Evolutionary conservation across 345 rosid species (phyloP), one percentile per base, ranked within the genome.

Genomic region (Raphanus raphanistrum): DNA sequence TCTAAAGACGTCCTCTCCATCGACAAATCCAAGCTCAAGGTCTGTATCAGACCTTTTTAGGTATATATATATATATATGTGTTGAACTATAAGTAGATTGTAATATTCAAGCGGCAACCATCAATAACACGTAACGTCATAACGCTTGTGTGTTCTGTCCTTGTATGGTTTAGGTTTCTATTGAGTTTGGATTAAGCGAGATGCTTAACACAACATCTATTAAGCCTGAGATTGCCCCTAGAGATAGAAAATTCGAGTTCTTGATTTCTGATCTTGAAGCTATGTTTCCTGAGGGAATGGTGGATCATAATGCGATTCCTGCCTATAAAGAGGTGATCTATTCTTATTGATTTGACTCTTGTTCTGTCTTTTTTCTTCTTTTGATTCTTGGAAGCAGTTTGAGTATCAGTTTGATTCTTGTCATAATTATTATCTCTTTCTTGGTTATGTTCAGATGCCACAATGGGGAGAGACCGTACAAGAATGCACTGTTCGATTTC

Each of bases 181-280:
- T 95, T 17, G 98, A 92, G 72, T 84, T 76, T 84, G 97, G 98
- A 31, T 76, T 95, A 72, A 84, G 94, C 12, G 96, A 90, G 85
- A 82, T 91, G 88, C 29, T 95, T 72, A 90, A 84, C 68, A 57
- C 66, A 69, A 71, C 74, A 35, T 85, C 97, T 66, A 90, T 92
- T 4, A 77, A 82, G 50, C 66, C 11, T 64, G 79, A 85, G 57
- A 8, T 64, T 38, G 92, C 87, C 16, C 97, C 99, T 6, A 77
- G 81, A 76, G 86, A 88, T 73, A 88, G 88, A 13, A 74, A 73
- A 10, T 90, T 90, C 71, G 77, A 81, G 12, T 92, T 95, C 82
- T 36, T 72, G 59, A 68, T 84, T 21, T 65, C 87, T 2, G 81
- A 88, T 77, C 88, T 90, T 60, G 89, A 92, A 78, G 81, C 88